Evolutionary conservation across 148 eudicot genomes (phyloP).

Genomic region (Amaranthus palmeri): DNA sequence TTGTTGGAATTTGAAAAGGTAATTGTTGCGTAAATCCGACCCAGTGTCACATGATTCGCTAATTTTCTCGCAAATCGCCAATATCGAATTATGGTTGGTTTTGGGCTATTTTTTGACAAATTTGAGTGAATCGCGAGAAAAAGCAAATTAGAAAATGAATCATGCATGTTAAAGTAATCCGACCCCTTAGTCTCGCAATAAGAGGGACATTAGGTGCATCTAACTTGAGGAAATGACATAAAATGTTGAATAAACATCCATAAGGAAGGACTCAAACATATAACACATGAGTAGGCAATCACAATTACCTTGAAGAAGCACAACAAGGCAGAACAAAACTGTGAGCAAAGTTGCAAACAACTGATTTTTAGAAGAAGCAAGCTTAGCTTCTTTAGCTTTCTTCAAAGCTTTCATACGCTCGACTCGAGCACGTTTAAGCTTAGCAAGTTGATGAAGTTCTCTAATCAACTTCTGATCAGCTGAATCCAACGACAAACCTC

Average conservation of each 20-base stretch:
- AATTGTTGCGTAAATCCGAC: too few species aligned
- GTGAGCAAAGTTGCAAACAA: conserved; percentile 58
- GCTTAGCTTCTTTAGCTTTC: conserved; percentile 68
- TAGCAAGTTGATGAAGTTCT: conserved; percentile 70
- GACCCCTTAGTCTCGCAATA: too few species aligned
- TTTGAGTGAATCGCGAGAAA: too few species aligned
- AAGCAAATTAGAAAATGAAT: too few species aligned
- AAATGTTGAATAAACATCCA: neutral
- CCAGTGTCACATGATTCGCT: too few species aligned
- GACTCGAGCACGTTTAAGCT: conserved; percentile 61
- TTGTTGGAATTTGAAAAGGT: too few species aligned
- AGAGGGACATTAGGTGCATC: too few species aligned
- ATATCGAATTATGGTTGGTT: too few species aligned
- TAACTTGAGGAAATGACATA: too few species aligned
- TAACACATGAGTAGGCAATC: neutral
- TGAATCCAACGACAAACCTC: conserved; percentile 69
- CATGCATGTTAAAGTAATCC: too few species aligned
- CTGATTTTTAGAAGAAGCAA: conserved; percentile 47
- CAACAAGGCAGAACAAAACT: conserved; percentile 57
- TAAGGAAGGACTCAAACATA: neutral
- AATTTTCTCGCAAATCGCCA: too few species aligned
- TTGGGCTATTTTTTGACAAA: too few species aligned
- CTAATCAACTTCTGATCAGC: conserved; percentile 80
- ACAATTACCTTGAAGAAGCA: conserved; percentile 69
- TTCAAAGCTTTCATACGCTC: conserved; percentile 81